Percentiles rank a stretch among this genome's conserved stretches.
Conservation (phyloP, 2,329 filamentous ascomycete species). For the Talaromyces sp. region DNA sequence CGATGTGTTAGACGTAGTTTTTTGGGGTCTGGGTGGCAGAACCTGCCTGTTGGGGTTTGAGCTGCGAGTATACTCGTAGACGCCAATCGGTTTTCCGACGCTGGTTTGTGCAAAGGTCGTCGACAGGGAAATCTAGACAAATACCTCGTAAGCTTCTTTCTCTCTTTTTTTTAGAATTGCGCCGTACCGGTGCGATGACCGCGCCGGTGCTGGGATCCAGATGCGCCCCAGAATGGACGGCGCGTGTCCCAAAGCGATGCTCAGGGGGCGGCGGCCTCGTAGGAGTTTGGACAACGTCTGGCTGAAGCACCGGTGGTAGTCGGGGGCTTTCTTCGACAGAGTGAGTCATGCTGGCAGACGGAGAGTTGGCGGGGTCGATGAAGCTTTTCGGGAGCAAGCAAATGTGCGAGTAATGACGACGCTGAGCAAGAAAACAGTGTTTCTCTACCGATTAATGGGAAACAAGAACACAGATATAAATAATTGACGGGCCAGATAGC, state of each 20-base stretch:
- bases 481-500: not conserved
- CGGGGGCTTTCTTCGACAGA: slow-evolving; percentile 11
- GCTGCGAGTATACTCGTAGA: slow-evolving; percentile 89
- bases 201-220: slow-evolving; percentile 89
- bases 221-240: slow-evolving; percentile 87
- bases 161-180: slow-evolving; percentile 15
- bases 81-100: slow-evolving; percentile 80
- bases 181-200: slow-evolving; percentile 74
- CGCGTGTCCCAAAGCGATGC: slow-evolving; percentile 83
- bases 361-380: not conserved
- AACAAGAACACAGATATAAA: too few species aligned
- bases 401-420: not conserved
- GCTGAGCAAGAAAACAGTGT: not conserved
- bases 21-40: too few species aligned
- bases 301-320: slow-evolving; percentile 11
- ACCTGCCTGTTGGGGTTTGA: slow-evolving; percentile 96
- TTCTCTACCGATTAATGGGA: too few species aligned
- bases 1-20: too few species aligned
- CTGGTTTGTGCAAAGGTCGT: slow-evolving; percentile 92
- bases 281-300: slow-evolving; percentile 58
- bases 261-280: slow-evolving; percentile 67
- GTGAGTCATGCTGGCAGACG: slow-evolving; percentile 14
- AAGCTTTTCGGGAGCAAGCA: not conserved
- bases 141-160: not conserved
- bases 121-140: slow-evolving; percentile 72